These are phyloP conservation scores for Leccinum truebloodii DNA, from an alignment of 768 basidiomycete genomes.

Conservation along the genomic window DNA sequence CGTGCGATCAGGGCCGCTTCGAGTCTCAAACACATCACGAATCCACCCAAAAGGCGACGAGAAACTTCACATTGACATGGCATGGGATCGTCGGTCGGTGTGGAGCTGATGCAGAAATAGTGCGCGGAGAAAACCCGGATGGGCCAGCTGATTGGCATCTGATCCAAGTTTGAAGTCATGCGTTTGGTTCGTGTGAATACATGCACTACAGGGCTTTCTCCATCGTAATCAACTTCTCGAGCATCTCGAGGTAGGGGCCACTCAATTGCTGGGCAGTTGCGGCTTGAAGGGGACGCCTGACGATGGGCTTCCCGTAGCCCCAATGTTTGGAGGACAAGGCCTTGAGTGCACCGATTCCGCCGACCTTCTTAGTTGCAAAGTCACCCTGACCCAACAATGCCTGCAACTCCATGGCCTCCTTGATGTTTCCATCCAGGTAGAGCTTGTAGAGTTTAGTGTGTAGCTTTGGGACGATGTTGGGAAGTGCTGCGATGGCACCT, in stretches of 20 bases:
- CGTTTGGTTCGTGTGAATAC: conserved; percentile 4
- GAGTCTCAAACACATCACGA: not conserved
- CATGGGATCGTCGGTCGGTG: not conserved
- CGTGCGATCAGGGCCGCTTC: not conserved
- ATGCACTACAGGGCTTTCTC: conserved; percentile 40
- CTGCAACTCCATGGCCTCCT: conserved; percentile 63
- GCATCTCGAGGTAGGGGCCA: conserved; percentile 39
- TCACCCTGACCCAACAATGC: conserved; percentile 64
- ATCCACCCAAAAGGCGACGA: too few relatives aligned
- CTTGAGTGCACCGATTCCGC: conserved; percentile 70
- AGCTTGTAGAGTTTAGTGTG: conserved; percentile 52
- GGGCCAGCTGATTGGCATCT: not conserved
- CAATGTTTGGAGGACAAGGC: conserved; percentile 61
- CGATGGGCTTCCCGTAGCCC: conserved; percentile 55
- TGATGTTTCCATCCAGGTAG: conserved; percentile 51
- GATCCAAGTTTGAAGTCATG: not conserved
- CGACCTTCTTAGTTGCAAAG: conserved; percentile 61
- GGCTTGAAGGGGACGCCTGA: conserved; percentile 52
- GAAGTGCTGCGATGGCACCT: conserved; percentile 65
- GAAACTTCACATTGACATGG: not conserved
- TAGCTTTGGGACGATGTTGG: conserved; percentile 60
- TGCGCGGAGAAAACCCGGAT: not conserved
- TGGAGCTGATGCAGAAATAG: too few relatives aligned
- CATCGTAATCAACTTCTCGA: conserved; percentile 47
- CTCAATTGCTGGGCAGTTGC: conserved; percentile 39